Conservation (phyloP, 2,329 filamentous ascomycete genomes). For the Ascochyta viciae-villosae region DNA sequence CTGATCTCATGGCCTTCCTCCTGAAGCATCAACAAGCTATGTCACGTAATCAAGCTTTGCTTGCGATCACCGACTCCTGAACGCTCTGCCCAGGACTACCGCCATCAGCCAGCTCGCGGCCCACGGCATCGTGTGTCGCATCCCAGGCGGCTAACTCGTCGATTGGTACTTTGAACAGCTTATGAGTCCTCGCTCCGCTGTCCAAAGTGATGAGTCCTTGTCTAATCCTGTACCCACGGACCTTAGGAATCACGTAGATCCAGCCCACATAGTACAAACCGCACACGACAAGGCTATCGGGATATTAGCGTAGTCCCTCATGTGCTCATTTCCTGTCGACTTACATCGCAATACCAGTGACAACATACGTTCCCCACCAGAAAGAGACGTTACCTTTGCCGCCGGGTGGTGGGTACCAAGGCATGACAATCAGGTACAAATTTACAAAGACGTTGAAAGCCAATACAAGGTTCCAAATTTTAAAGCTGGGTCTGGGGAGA, state of each 20-base stretch:
- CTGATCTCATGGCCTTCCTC: background rate
- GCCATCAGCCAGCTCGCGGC: slow-evolving; percentile 1
- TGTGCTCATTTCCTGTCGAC: slow-evolving; percentile 38
- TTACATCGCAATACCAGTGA: slow-evolving; percentile 69
- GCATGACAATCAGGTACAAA: slow-evolving; percentile 69
- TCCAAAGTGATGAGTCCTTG: slow-evolving; percentile 62
- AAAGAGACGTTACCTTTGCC: slow-evolving; percentile 74
- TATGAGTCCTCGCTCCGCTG: slow-evolving; percentile 56
- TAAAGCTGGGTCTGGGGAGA: slow-evolving; percentile 60
- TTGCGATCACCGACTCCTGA: background rate
- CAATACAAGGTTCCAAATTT: slow-evolving; percentile 65
- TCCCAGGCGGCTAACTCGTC: slow-evolving; percentile 64
- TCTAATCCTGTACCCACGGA: slow-evolving; percentile 62
- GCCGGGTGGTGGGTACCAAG: slow-evolving; percentile 71
- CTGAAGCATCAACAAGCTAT: background rate
- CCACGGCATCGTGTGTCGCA: slow-evolving; percentile 60
- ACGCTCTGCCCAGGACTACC: background rate
- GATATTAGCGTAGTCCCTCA: background rate
- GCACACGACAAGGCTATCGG: slow-evolving; percentile 58
- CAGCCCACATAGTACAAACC: slow-evolving; percentile 65
- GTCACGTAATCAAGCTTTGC: background rate
- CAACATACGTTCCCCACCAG: slow-evolving; percentile 73
- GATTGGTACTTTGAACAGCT: slow-evolving; percentile 63
- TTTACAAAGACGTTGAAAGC: slow-evolving; percentile 67
- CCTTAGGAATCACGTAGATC: slow-evolving; percentile 63